These are phyloP conservation scores for Colletotrichum paranaense DNA, from an alignment of 2,329 filamentous ascomycete species.

Conservation along the genomic window DNA sequence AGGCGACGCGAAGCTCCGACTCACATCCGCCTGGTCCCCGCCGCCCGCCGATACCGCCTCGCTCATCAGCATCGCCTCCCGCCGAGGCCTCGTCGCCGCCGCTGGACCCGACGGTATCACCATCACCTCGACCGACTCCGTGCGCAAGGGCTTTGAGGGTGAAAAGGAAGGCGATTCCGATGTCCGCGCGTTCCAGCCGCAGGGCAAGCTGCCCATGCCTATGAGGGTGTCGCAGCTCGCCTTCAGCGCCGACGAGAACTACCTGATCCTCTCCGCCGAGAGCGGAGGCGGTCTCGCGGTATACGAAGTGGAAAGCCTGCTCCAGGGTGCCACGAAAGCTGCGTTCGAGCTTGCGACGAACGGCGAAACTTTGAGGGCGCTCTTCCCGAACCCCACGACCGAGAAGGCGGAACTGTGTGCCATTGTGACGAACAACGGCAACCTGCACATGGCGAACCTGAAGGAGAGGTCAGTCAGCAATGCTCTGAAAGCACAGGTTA, in stretches of 20 bases:
- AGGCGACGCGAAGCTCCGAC: conserved; percentile 83
- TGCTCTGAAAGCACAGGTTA: conserved; percentile 78
- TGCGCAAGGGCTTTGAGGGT: conserved; percentile 79
- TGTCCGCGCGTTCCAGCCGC: conserved; percentile 76
- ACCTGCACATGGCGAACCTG: conserved; percentile 86
- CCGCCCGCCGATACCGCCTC: conserved; percentile 83
- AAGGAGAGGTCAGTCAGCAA: conserved; percentile 74
- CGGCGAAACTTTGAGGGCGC: conserved; percentile 75
- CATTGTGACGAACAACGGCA: conserved; percentile 82
- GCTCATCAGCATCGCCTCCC: conserved; percentile 84
- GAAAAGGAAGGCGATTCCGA: conserved; percentile 70
- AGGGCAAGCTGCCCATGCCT: conserved; percentile 78
- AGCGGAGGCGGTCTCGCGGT: conserved; percentile 84
- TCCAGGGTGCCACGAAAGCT: conserved; percentile 73
- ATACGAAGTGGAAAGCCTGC: conserved; percentile 79
- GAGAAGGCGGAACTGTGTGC: conserved; percentile 82
- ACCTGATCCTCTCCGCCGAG: conserved; percentile 85
- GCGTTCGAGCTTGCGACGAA: conserved; percentile 83
- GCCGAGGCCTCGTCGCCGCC: conserved; percentile 84
- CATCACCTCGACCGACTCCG: conserved; percentile 79
- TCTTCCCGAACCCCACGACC: conserved; percentile 83
- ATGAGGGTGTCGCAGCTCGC: conserved; percentile 86
- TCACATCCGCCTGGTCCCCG: conserved; percentile 82
- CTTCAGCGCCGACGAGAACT: conserved; percentile 91
- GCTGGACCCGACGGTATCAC: conserved; percentile 85